Percentiles rank a stretch among this genome's conserved stretches.
Conservation (phyloP, 371 early-diverging fungal species). For the Syncephalastrum sp. region DNA sequence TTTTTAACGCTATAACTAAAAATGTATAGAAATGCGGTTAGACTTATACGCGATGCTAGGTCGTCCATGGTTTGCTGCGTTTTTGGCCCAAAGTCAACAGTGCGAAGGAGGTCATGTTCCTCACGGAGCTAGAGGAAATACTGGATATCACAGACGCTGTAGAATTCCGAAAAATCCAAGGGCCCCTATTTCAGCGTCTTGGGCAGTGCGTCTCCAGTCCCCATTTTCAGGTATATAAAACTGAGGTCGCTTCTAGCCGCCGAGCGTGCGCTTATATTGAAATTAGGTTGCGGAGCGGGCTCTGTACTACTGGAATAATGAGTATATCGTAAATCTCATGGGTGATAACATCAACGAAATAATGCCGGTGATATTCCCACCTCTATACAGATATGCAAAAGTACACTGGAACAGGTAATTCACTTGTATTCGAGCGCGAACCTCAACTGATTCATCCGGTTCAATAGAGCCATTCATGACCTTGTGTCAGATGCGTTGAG, state of each 20-base stretch:
- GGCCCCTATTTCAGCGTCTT: constrained; percentile 88
- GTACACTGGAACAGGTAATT: constrained; percentile 93
- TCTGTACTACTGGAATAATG: constrained; percentile 96
- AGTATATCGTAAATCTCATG: constrained; percentile 90
- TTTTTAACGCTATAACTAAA: background rate
- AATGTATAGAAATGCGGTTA: too few species aligned
- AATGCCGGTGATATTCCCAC: constrained; percentile 91
- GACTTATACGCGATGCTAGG: constrained; percentile 37
- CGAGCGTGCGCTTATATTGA: background rate
- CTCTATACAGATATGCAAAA: constrained; percentile 88
- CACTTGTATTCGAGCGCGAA: too few species aligned
- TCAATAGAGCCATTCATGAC: constrained; percentile 82
- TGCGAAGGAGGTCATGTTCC: constrained; percentile 97
- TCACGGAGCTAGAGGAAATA: constrained; percentile 96
- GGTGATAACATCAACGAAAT: constrained; percentile 86
- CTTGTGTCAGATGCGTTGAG: constrained; percentile 92
- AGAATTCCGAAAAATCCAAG: constrained; percentile 85
- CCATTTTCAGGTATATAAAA: constrained; percentile 84
- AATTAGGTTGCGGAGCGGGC: constrained; percentile 83
- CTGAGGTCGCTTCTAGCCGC: background rate
- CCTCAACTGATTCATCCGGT: too few species aligned
- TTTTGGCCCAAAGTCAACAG: constrained; percentile 98
- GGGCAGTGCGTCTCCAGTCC: constrained; percentile 89
- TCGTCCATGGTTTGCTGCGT: constrained; percentile 81
- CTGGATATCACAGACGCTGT: constrained; percentile 87